Evolutionary conservation across 306 rosid genomes (phyloP), one percentile per base, ranked within the genome.

Genomic region (Pueraria montana): DNA sequence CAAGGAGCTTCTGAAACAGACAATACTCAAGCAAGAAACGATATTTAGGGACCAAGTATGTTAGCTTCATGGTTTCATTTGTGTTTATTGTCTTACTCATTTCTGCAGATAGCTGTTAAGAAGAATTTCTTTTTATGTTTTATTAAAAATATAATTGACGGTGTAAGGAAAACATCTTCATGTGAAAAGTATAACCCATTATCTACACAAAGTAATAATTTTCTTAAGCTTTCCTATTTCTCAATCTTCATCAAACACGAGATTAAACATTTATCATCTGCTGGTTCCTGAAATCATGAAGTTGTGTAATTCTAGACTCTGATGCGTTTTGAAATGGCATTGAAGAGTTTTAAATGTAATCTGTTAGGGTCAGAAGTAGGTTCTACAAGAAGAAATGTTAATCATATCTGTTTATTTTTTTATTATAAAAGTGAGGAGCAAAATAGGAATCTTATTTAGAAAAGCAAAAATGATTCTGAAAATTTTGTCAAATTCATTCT

Each of bases 21-120:
- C 84, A 27, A 89, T 93, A 78, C 91, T 93, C 80, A 80, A 87
- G 76, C 92, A 93, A 27, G 97, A 93, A 59, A 83, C 88, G 79
- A 74, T 88, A 36, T 83, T 93, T 42, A 93, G 77, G 88, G 89
- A 87, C 43, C 97, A 93, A 89, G 97, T 90, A 90, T 73, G 84
- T 76, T 64, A 68, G 38, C 53, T 78, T 80, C 10, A 12, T 71
- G 55, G 55, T 67, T 79, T 79, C 43, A 11, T 36, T 48, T 42
- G 18, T 68, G 53, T 68, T 69, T 77, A 30, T 21, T 36, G 66
- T 75, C 56, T 59, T 53, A 9, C 43, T 34, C 76, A 34, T 56
- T 53, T 86, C 38, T 78, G 68, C 74, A 12, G n/a, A 53, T 18
- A 32, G 26, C 72, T 59, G 18, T 26, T 40, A 34, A 18, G 13